Percentiles rank a stretch among this genome's conserved stretches.
These are phyloP conservation scores for Cymodocea nodosa DNA, from an alignment of 116 monocot genomes.

Conservation along the genomic window DNA sequence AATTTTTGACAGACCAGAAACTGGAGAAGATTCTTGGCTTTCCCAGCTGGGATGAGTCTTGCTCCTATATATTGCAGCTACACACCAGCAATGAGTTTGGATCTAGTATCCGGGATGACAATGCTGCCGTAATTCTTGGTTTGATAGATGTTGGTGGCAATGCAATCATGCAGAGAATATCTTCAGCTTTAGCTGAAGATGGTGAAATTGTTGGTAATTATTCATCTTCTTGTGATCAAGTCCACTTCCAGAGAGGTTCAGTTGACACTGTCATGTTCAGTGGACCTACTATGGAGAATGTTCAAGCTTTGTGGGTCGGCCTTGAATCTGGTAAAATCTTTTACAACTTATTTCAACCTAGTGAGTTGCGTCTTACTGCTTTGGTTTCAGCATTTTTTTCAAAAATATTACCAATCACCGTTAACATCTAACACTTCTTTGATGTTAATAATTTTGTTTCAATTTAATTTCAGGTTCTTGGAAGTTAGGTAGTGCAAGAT, in stretches of 20 bases:
- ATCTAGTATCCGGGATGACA: constrained; percentile 41
- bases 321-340: constrained; percentile 72
- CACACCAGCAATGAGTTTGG: constrained; percentile 70
- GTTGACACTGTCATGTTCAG: constrained; percentile 50
- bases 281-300: constrained; percentile 41
- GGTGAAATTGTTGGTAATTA: constrained; percentile 7
- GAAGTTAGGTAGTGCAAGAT: constrained; percentile 44
- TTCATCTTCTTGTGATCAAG: constrained; percentile 11
- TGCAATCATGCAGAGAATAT: constrained; percentile 65
- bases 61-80: constrained; percentile 54
- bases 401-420: too few species aligned
- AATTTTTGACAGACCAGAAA: constrained; percentile 14
- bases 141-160: constrained; percentile 50
- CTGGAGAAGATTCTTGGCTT: constrained; percentile 26
- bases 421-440: neutral
- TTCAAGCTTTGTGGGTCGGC: constrained; percentile 75
- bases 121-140: constrained; percentile 61
- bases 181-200: constrained; percentile 22
- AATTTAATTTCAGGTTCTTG: constrained; percentile 75
- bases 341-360: too few species aligned
- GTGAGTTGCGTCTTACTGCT: neutral
- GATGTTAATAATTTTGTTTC: constrained; percentile 8
- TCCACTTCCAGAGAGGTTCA: constrained; percentile 65
- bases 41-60: constrained; percentile 29
- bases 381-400: neutral